Percentiles rank a stretch among this genome's conserved stretches.
These are phyloP conservation scores for Pleurozium schreberi DNA, from an alignment of 225 moss, liverwort and hornwort species.

Conservation along the genomic window DNA sequence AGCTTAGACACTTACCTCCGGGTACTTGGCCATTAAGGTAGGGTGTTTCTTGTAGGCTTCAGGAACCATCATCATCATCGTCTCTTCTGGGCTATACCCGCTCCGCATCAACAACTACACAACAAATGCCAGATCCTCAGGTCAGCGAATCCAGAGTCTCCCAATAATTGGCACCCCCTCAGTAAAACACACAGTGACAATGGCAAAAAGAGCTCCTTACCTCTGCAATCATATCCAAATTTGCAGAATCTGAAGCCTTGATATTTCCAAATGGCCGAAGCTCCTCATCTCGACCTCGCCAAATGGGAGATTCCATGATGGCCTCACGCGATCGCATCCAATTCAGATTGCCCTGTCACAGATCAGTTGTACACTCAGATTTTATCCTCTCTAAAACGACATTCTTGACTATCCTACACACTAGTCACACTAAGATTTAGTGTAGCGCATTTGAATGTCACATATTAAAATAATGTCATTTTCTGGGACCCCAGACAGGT, in stretches of 20 bases:
- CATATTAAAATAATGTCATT: background rate
- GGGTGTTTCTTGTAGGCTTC: constrained; percentile 97
- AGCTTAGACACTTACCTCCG: constrained; percentile 39
- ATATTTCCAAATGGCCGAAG: constrained; percentile 73
- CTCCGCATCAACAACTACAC: constrained; percentile 88
- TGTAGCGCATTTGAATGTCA: background rate
- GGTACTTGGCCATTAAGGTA: constrained; percentile 75
- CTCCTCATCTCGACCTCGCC: constrained; percentile 88
- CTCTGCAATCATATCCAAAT: constrained; percentile 90
- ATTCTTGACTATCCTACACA: background rate
- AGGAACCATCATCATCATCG: constrained; percentile 97
- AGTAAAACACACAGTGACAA: background rate
- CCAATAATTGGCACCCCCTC: background rate
- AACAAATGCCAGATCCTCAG: background rate
- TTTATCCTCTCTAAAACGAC: background rate
- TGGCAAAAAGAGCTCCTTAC: constrained; percentile 6
- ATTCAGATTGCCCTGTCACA: constrained; percentile 72
- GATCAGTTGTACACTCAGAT: background rate
- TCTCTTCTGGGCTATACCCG: constrained; percentile 79
- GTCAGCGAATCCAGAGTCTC: background rate
- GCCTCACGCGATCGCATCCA: constrained; percentile 98
- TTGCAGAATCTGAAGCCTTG: constrained; percentile 88
- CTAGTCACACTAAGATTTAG: background rate
- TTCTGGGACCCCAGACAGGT: background rate
- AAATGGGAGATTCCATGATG: constrained; percentile 64